Base-by-base conservation (phyloP, 306 rosid species). In the Styphnolobium japonicum region DNA sequence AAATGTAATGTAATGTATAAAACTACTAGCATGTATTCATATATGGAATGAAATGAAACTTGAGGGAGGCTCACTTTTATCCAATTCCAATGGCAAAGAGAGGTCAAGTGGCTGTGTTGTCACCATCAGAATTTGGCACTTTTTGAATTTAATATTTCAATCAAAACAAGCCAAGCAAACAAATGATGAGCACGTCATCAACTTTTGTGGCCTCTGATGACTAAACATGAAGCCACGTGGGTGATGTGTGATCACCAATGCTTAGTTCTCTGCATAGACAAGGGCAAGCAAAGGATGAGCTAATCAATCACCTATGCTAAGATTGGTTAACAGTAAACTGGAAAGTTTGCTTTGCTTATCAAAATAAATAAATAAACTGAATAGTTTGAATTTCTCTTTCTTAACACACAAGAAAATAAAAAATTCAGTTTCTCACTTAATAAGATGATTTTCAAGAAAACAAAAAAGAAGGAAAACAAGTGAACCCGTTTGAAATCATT, bases 41-140 rank as follows among this genome's bases (percentile, higher is more conserved):
- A 65, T 65, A 40, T 37, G 22, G 19, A 36, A n/a, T 4, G 57
- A 52, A 53, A 23, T 43, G n/a, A 82, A 57, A 36, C 18, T 8
- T 63, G 42, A 70, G 82, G 75, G 42, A 70, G 82, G 75, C 79
- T 82, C 53, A n/a, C 19, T 18, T 51, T 23, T n/a, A 34, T 63
- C 46, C 15, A 29, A 25, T 4, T 7, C 23, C 12, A 6, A 10
- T 27, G 36, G 31, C 31, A 27, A 27, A 27, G 31, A 27, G 43
- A 48, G 10, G 40, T 10, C 19, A 49, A 64, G 27, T 55, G 9
- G 58, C 11, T 39, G 42, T 73, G 21, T 46, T 43, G 33, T 49
- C 10, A 10, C 42, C 19, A 52, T 18, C 10, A 42, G 48, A 75
- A 29, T 46, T 61, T 45, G 48, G n/a, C 60, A 27, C 12, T 29